These are phyloP conservation scores for Cadophora luteo-olivacea DNA, from an alignment of 2,329 filamentous ascomycete species.

Conservation along the genomic window DNA sequence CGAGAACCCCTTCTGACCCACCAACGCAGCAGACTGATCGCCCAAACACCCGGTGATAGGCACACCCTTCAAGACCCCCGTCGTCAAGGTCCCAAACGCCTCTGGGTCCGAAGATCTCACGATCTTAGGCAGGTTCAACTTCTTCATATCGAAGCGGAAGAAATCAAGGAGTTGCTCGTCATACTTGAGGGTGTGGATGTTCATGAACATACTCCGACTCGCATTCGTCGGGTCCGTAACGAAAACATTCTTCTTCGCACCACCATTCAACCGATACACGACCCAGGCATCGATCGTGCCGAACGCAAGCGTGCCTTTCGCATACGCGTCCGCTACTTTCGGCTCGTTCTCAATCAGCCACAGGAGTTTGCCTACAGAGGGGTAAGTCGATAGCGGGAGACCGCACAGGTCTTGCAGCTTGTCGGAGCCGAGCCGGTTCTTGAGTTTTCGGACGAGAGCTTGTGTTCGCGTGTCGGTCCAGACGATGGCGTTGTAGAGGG, in stretches of 20 bases:
- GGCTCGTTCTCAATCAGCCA: slow-evolving; percentile 77
- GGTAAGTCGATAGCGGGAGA: slow-evolving; percentile 81
- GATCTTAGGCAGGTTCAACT: slow-evolving; percentile 76
- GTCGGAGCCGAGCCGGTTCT: slow-evolving; percentile 69
- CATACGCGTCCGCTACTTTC: slow-evolving; percentile 72
- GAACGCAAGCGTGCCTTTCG: slow-evolving; percentile 74
- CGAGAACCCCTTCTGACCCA: slow-evolving; percentile 79
- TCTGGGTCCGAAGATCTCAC: slow-evolving; percentile 74
- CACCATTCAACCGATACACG: slow-evolving; percentile 79
- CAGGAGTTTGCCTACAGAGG: slow-evolving; percentile 77
- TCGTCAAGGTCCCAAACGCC: slow-evolving; percentile 69
- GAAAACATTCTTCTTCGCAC: slow-evolving; percentile 67
- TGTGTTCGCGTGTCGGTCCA: slow-evolving; percentile 83
- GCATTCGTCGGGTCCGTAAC: slow-evolving; percentile 84
- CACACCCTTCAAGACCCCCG: slow-evolving; percentile 68
- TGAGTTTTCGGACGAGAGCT: slow-evolving; percentile 74
- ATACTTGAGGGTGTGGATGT: slow-evolving; percentile 77
- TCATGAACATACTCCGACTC: slow-evolving; percentile 87
- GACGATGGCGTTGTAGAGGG: slow-evolving; percentile 81
- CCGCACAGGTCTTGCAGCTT: slow-evolving; percentile 73
- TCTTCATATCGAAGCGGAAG: slow-evolving; percentile 73
- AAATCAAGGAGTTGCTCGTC: slow-evolving; percentile 76
- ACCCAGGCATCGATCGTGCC: slow-evolving; percentile 85
- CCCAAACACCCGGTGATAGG: slow-evolving; percentile 80
- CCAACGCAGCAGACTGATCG: slow-evolving; percentile 81